These are phyloP conservation scores for Cochlearia excelsa DNA, from an alignment of 345 rosid genomes.

Conservation along the genomic window DNA sequence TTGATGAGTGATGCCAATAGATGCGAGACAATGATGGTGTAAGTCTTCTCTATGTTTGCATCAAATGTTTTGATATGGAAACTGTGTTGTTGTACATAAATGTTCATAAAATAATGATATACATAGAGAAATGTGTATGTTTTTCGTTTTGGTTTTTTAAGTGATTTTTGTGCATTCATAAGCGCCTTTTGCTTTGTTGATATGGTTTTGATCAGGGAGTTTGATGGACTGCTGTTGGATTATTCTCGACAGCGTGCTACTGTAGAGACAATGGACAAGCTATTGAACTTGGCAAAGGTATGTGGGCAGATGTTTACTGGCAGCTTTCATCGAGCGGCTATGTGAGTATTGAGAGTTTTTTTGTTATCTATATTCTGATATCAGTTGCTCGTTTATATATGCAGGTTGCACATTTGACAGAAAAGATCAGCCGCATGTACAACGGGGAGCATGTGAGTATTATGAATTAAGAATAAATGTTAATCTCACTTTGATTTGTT, in stretches of 20 bases:
- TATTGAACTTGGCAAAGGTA: conserved; percentile 75
- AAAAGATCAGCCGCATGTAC: conserved; percentile 74
- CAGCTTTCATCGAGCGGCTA: not conserved
- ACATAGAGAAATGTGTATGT: not conserved
- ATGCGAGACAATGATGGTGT: conserved; percentile 78
- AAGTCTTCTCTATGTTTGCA: not conserved
- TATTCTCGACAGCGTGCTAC: conserved; percentile 79
- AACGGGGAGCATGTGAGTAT: conserved; percentile 76
- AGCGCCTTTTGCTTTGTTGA: conserved; percentile 4
- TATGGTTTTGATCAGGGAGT: conserved; percentile 50
- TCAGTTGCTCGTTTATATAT: conserved; percentile 9
- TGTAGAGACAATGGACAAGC: conserved; percentile 59
- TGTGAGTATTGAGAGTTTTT: not conserved
- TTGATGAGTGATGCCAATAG: conserved; percentile 64
- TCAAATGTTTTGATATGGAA: not conserved
- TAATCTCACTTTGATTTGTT: conserved; percentile 13
- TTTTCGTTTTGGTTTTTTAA: not conserved
- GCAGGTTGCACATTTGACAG: conserved; percentile 72
- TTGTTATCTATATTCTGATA: not conserved
- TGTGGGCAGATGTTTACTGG: conserved; percentile 18
- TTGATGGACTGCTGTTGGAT: conserved; percentile 70
- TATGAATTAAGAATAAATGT: not conserved
- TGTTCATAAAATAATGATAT: not conserved
- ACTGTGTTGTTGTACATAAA: not conserved
- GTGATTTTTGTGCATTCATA: not conserved